A percentile compares a stretch with the other conserved stretches of the same genome.
Conservation (phyloP, 305 asterid genomes). For the Fraxinus velutina region DNA sequence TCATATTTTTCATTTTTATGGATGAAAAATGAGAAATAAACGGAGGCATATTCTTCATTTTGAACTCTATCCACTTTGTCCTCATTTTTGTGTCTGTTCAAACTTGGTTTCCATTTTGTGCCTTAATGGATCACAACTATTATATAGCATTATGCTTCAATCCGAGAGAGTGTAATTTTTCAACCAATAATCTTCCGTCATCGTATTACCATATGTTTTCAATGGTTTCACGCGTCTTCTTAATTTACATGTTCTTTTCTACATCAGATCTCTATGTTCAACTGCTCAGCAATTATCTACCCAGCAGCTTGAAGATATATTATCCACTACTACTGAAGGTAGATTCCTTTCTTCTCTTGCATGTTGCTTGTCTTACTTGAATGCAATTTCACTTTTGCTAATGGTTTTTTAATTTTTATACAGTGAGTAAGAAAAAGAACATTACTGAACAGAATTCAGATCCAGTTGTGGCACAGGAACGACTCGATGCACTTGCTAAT, state of each 20-base stretch:
- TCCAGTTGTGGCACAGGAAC: slow-evolving; percentile 31
- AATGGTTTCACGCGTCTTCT: background rate
- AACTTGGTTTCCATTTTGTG: background rate
- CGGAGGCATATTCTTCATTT: background rate
- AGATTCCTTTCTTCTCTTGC: background rate
- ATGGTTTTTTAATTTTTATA: background rate
- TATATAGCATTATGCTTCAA: background rate
- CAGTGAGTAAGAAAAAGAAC: slow-evolving; percentile 37
- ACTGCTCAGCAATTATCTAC: slow-evolving; percentile 34
- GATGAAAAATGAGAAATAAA: no score
- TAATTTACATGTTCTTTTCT: slow-evolving; percentile 12
- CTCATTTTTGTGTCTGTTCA: background rate
- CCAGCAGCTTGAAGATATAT: slow-evolving; percentile 32
- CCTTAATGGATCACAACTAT: background rate
- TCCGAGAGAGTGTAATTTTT: background rate
- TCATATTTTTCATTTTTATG: no score
- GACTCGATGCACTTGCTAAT: slow-evolving; percentile 44
- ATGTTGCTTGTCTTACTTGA: slow-evolving; percentile 1
- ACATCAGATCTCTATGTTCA: slow-evolving; percentile 40
- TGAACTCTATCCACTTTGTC: background rate
- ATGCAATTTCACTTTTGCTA: background rate
- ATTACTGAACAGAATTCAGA: slow-evolving; percentile 35
- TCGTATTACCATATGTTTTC: background rate
- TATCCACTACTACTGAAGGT: slow-evolving; percentile 32
- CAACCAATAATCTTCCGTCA: background rate